Base-by-base conservation (phyloP, 768 basidiomycete genomes). In the Coprinopsis cinerea region DNA sequence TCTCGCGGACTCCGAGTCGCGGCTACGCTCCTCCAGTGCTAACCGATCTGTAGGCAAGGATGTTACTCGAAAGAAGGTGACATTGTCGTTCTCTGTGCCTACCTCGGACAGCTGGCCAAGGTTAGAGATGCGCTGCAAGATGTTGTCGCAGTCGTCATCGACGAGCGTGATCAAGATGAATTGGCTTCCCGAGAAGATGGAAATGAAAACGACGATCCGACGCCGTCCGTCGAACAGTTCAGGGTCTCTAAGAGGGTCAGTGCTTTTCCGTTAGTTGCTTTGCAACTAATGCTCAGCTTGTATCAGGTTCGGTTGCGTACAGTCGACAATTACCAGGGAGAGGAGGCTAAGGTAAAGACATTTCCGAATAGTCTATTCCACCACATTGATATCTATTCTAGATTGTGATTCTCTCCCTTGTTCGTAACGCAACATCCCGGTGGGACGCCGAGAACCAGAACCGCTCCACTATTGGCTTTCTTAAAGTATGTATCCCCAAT, bases 321-420 rank as follows among this genome's bases (percentile, higher is more conserved):
- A 0, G 77, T 90, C 1, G 87, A 91, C 53, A 88, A 83, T 44
- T 90, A 79, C 59, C 88, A 90, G 63, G 88, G 86, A 2, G 79
- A 84, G 51, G 85, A 87, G 66, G 82, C 77, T 1, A 77, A 73
- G 59, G 79, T 77, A 55, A 15, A 9, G 37, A 7, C 7, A 7
- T 32, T 7, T 32, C n/a, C n/a, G n/a, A 32, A 7, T 32, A 32
- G 30, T 32, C 30, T 32, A 15, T 7, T 32, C 30, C 7, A 32
- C 15, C 15, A 15, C 30, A 32, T 15, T 39, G 17, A 39, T 6
- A 9, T 39, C 17, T 9, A 18, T 39, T 39, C 11, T 52, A 83
- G 69, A 75, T 89, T 46, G 77, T 89, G 26, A 85, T 90, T 23
- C 69, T 90, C 7, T 87, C 85, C 0, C 71, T 88, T 11, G 87